Evolutionary conservation across 2,329 filamentous ascomycete species (phyloP), one percentile per base, ranked within the genome.

Genomic region (Myriosclerotinia curreyana): DNA sequence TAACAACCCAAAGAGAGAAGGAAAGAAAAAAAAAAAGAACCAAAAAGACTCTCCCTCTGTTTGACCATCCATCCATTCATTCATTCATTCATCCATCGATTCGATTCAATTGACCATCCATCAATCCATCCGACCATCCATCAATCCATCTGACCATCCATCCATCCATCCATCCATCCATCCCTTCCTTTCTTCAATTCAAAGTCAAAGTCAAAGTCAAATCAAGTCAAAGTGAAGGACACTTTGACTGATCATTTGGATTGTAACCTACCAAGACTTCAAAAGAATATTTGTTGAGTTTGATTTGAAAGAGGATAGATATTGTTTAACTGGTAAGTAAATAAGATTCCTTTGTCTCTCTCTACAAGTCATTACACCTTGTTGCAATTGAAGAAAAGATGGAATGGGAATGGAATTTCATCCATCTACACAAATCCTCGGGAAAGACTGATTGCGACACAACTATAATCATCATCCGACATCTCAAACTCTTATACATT

Each of bases 1-100:
- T 4, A 31, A 31, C 28, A 31, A 31, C 28, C 28, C 28, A 31
- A 31, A 31, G 28, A 31, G 28, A 31, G 4, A 1, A 5, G 28
- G 28, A 31, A 6, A 31, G 28, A 31, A 6, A 31, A 6, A 31
- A 31, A 31, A n/a, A n/a, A n/a, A n/a, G n/a, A n/a, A n/a, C n/a
- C 28, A 4, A 31, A 31, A 31, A 31, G 28, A 31, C 28, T 31
- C 28, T 31, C 6, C 28, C 28, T 31, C 28, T 31, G 28, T 44
- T 20, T 6, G 64, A 28, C 42, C 40, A 62, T 62, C 44, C 55
- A 36, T 53, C 62, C 59, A 20, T n/a, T 42, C 40, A 20, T n/a
- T 42, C 40, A 36, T 40, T 20, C 52, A 44, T 25, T n/a, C 50
- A 31, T 52, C 63, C 42, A 34, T 55, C 40, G n/a, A n/a, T n/a